A percentile compares a stretch with the other conserved stretches of the same genome.
phyloP scores from a whole-genome alignment of 345 rosid genomes.

The Rhodamnia rubescens region DNA sequence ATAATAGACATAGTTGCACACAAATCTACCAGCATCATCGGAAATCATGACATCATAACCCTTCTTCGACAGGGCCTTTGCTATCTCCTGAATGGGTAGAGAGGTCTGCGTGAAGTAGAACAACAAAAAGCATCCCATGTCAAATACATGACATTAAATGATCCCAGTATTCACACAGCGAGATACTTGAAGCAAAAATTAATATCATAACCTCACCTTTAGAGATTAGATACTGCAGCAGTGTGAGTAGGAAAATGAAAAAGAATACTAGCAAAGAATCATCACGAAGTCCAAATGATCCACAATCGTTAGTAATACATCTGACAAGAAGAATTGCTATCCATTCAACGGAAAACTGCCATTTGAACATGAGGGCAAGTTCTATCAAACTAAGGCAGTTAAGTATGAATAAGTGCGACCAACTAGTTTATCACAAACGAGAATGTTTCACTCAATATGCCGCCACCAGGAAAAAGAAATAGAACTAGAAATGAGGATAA shows the following conservation, averaged over 20 bases:
- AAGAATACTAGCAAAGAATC: neutral
- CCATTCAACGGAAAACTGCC: neutral
- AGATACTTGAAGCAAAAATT: neutral
- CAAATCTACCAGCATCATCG: constrained; percentile 93
- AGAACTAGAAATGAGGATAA: neutral
- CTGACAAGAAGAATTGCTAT: neutral
- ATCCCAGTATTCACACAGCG: neutral
- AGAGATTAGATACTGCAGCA: neutral
- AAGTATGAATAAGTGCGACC: neutral
- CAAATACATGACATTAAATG: neutral
- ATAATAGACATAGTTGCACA: constrained; percentile 94
- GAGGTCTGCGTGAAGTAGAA: constrained; percentile 4
- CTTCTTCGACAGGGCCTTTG: constrained; percentile 6
- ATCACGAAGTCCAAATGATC: neutral
- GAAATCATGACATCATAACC: constrained; percentile 78
- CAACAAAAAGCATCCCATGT: neutral
- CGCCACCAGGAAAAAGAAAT: neutral
- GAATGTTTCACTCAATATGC: neutral
- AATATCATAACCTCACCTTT: neutral
- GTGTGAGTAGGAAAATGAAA: neutral
- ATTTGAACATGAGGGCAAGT: neutral
- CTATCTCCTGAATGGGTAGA: constrained; percentile 10
- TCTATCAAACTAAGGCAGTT: neutral
- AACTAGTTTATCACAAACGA: neutral
- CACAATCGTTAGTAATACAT: neutral